Evolutionary conservation across 331 rosid species (phyloP), one percentile per base, ranked within the genome.

Genomic region (Quercus phellos): DNA sequence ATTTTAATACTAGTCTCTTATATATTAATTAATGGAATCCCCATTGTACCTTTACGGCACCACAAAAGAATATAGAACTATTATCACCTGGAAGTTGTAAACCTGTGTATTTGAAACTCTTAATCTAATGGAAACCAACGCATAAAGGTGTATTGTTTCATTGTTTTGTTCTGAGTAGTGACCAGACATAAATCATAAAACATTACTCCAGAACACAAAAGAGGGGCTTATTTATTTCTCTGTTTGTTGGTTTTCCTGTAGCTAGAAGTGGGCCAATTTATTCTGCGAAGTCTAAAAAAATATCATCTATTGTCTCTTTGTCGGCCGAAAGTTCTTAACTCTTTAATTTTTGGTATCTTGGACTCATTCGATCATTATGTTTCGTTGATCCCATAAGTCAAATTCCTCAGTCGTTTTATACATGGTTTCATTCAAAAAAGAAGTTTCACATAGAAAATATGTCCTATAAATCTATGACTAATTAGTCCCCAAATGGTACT

Each of bases 121-220:
- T 55, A 74, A 59, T 51, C 61, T 80, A 77, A 80, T 67, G 74
- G 70, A 78, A 46, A 38, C 73, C 54, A 51, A 68, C 24, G 53
- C 32, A 79, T 46, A 79, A 68, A 73, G 76, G 10, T 82, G 80
- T 60, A 76, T 51, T 86, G 85, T 83, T 73, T 63, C 66, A 9
- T 59, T 16, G 24, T 68, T 85, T 86, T 82, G 72, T 38, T 38
- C 46, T 8, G 51, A 58, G 3, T 56, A 13, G 29, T 21, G 26
- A 67, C 43, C 27, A 70, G 83, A 77, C 87, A 86, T 27, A 55
- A 51, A 74, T 84, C 94, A 76, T 71, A 84, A 86, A 84, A 85
- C 81, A 75, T 58, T 77, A 54, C 26, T 24, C 76, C 59, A 9
- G 24, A 26, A 75, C 73, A 6, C 53, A 61, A 72, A 14, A n/a